Base-by-base conservation (phyloP, 2,329 filamentous ascomycete genomes). In the Cryoendolithus antarcticus region DNA sequence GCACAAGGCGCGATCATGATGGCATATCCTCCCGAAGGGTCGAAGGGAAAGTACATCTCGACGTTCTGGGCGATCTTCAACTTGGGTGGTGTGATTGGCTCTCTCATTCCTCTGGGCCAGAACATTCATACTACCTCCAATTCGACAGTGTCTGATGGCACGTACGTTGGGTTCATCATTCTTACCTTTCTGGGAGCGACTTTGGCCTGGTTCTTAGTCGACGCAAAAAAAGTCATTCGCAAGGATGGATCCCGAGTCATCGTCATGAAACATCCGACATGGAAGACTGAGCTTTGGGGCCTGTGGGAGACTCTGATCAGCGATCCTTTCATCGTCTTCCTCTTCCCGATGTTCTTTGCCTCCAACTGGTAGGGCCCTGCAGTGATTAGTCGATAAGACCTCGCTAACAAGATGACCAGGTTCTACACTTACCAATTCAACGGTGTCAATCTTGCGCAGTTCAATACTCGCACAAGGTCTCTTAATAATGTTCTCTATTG, bases 21-120 rank as follows among this genome's bases (percentile, higher is more conserved):
- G 76, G 78, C 82, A 31, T 94, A 94, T 59, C 86, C 86, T 2
- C 69, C 74, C 12, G 88, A 94, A 63, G 62, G 75, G 29, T 74
- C 76, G 48, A 94, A 94, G 69, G 88, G 88, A 33, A 78, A 80
- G 43, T 94, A 86, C 60, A 93, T 94, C 59, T 82, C 82, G 44
- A 79, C 77, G 66, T 94, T 94, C 65, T 94, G 88, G 88, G 78
- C 86, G 59, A 93, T 95, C 54, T 95, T 94, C 71, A 94, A 94
- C 62, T 62, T 88, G 43, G 88, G 88, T 51, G 86, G 79, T 52
- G 86, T 94, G 45, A 85, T 95, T 59, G 88, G 88, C 45, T 77
- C 80, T 54, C 57, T 78, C 66, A 73, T 86, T 44, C 80, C 80
- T n/a, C 72, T 86, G 4, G 81, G 72, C 46, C 71, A 83, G 60